Conservation (phyloP, 495 filamentous ascomycete species). For the Trichoderma asperelloides region DNA sequence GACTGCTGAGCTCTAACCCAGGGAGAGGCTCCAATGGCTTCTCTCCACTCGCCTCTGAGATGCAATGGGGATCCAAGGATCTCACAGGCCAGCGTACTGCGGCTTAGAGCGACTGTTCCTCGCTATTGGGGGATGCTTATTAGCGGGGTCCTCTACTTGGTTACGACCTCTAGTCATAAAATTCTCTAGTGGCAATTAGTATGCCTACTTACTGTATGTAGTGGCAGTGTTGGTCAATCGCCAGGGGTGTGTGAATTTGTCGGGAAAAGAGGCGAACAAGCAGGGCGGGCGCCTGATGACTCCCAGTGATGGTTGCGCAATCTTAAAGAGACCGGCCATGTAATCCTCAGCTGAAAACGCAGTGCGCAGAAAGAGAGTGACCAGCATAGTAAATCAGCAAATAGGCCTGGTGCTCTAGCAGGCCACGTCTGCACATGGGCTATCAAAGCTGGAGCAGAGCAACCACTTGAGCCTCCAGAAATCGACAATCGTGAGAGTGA, state of each 20-base stretch:
- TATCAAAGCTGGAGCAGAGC: background rate
- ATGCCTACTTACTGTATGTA: background rate
- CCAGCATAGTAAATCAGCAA: background rate
- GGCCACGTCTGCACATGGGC: background rate
- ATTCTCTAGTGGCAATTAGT: background rate
- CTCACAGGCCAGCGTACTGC: background rate
- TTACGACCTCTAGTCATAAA: background rate
- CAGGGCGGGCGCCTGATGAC: background rate
- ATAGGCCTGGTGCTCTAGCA: background rate
- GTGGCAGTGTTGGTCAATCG: constrained; percentile 1
- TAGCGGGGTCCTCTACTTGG: background rate
- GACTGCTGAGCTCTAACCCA: background rate
- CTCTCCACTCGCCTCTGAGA: background rate
- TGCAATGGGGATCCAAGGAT: constrained; percentile 1
- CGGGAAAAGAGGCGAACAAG: background rate
- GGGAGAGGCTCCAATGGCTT: background rate
- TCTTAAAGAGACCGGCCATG: background rate
- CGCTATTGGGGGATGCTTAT: background rate
- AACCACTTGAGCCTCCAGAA: background rate
- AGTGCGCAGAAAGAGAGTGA: background rate
- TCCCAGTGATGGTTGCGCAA: background rate
- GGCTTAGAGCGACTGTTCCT: background rate
- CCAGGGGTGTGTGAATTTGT: background rate
- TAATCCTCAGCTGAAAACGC: background rate
- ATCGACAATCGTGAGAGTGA: background rate